Percentiles rank a stretch among this genome's conserved stretches.
Evolutionary conservation across 1,284 basidiomycete species (phyloP).

Genomic region (Pterula multifida): DNA sequence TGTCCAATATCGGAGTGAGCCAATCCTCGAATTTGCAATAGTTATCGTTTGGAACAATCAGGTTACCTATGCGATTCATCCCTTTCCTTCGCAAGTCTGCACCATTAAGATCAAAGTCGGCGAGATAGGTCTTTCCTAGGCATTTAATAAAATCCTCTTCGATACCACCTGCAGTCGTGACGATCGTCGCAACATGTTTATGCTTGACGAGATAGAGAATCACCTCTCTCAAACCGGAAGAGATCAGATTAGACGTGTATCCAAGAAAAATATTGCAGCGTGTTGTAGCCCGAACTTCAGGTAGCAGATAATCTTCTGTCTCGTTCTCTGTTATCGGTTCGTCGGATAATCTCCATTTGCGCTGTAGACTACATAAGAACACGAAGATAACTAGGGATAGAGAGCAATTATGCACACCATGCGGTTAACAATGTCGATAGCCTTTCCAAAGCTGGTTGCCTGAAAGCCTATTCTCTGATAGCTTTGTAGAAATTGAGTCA

Average conservation of each 20-base stretch:
- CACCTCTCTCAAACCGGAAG: slow-evolving; percentile 91
- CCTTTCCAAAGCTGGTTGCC: slow-evolving; percentile 81
- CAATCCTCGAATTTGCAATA: slow-evolving; percentile 99
- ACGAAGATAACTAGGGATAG: slow-evolving; percentile 4
- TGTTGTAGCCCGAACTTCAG: slow-evolving; percentile 51
- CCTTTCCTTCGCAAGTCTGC: slow-evolving; percentile 79
- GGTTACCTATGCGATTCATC: slow-evolving; percentile 97
- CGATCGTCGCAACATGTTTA: slow-evolving; percentile 81
- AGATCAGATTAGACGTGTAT: slow-evolving; percentile 98
- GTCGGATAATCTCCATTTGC: slow-evolving; percentile 75
- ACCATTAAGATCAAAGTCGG: slow-evolving; percentile 89
- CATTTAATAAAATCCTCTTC: slow-evolving; percentile 99
- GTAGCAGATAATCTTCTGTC: slow-evolving; percentile 46
- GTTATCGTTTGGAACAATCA: slow-evolving; percentile 96
- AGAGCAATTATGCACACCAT: slow-evolving; percentile 47
- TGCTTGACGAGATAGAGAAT: slow-evolving; percentile 92
- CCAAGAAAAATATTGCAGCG: slow-evolving; percentile 90
- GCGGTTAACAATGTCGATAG: slow-evolving; percentile 82
- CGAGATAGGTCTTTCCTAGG: slow-evolving; percentile 89
- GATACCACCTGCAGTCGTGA: slow-evolving; percentile 96
- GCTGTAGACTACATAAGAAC: slow-evolving; percentile 26
- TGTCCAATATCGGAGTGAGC: slow-evolving; percentile 89
- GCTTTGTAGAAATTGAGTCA: slow-evolving; percentile 63
- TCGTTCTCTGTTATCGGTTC: slow-evolving; percentile 63
- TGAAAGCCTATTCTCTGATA: slow-evolving; percentile 95